Base-by-base conservation (phyloP, 495 filamentous ascomycete species). In the Podospora conica region DNA sequence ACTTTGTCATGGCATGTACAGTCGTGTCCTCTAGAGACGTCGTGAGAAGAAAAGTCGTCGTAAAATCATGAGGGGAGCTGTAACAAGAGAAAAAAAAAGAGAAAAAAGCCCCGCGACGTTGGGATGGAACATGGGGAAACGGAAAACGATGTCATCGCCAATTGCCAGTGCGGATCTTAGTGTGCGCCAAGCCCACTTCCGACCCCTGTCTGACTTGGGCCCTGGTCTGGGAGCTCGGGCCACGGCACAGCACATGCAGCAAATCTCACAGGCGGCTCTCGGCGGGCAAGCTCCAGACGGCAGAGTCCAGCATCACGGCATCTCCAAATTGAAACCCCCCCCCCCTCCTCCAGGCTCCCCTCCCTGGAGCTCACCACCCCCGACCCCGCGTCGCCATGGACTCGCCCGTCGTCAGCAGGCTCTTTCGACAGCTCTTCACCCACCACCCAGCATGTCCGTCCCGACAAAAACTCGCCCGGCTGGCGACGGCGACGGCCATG, bases 341-440 rank as follows among this genome's bases (percentile, higher is more conserved):
- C 21, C 55, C 5, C 22, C 21, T 24, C 22, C 10, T 8, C 22
- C 27, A 21, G 18, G 12, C 10, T 29, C 21, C 61, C 8, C 56
- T n/a, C 53, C 24, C 15, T 9, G 29, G 53, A 61, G 28, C 9
- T 48, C 31, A 22, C 15, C 27, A 24, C 20, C n/a, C n/a, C 18
- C 25, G 21, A 22, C 18, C 27, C 58, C 20, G 25, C 29, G 29
- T 18, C 33, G 25, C 55, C 60, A 98, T 98, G 94, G 93, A 97
- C 79, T 92, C 91, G 23, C 87, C 88, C 48, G 74, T 90, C 55
- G 81, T 94, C 66, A 86, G 83, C 48, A 89, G 88, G 77, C 81
- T 97, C 75, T 93, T 98, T 70, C 84, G 88, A 66, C 89, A 90
- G 76, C 85, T 98, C 20, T 93, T 96, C 65, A 85, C 85, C 28